phyloP scores from a whole-genome alignment of 768 basidiomycete genomes.

The Calvatia gigantea region DNA sequence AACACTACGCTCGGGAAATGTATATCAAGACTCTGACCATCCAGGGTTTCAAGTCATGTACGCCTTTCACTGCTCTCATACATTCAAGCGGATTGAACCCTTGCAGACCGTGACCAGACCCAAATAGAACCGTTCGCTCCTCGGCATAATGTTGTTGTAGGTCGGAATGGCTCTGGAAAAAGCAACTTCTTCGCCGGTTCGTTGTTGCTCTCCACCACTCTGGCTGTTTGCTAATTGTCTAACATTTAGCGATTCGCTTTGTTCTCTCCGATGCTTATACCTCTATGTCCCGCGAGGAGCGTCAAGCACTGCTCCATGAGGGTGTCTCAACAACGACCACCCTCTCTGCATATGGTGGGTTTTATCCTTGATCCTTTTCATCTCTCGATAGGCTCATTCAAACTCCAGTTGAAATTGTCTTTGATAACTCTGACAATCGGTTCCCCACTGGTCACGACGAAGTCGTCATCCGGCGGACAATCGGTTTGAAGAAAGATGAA shows the following conservation, averaged over 20 bases:
- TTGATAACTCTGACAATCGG: conserved; percentile 91
- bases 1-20: conserved; percentile 38
- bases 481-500: conserved; percentile 98
- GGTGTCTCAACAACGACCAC: conserved; percentile 87
- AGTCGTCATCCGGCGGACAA: conserved; percentile 86
- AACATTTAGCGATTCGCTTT: conserved; percentile 80
- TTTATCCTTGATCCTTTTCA: background rate
- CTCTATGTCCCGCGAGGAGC: conserved; percentile 90
- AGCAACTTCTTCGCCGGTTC: conserved; percentile 96
- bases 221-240: background rate
- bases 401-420: conserved; percentile 79
- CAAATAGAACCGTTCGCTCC: conserved; percentile 94
- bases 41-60: conserved; percentile 98
- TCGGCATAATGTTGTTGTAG: conserved; percentile 94
- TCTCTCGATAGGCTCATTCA: background rate
- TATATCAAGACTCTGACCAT: conserved; percentile 88
- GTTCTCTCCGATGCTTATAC: conserved; percentile 98
- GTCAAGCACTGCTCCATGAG: conserved; percentile 91
- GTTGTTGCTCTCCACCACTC: conserved; percentile 20
- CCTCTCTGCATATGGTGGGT: conserved; percentile 83
- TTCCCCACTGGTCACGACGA: conserved; percentile 92
- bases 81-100: conserved; percentile 5
- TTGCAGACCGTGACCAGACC: conserved; percentile 77
- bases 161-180: conserved; percentile 96
- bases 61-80: conserved; percentile 19